A percentile compares a stretch with the other conserved stretches of the same genome.
Conservation (phyloP, 805 yeast species). For the Priceomyces medius region DNA sequence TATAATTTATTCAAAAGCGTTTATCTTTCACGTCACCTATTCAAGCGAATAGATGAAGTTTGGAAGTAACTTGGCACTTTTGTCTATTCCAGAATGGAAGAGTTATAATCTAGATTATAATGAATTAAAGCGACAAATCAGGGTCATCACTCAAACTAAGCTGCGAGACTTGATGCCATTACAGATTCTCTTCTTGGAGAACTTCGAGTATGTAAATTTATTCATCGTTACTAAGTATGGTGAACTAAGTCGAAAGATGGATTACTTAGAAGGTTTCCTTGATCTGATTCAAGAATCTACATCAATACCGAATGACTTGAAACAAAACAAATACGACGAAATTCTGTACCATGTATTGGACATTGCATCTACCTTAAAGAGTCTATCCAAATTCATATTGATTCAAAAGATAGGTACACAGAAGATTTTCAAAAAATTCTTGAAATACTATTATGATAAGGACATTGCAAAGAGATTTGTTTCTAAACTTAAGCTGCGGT, state of each 20-base stretch:
- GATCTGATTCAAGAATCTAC: conserved; percentile 4
- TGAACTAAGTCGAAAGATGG: conserved; percentile 55
- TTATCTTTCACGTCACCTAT: no score
- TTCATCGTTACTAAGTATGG: conserved; percentile 68
- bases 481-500: conserved; percentile 26
- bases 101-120: conserved; percentile 82
- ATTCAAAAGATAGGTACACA: conserved; percentile 73
- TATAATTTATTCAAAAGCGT: no score
- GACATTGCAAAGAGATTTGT: conserved; percentile 23
- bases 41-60: conserved; percentile 63
- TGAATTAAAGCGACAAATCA: conserved; percentile 65
- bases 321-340: conserved; percentile 22
- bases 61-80: conserved; percentile 69
- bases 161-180: conserved; percentile 31
- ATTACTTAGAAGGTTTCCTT: conserved; percentile 19
- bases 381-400: conserved; percentile 65
- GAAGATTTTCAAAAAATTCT: conserved; percentile 70
- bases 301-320: background rate
- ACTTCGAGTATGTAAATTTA: conserved; percentile 58
- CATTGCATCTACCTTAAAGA: conserved; percentile 51
- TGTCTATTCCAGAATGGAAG: conserved; percentile 88
- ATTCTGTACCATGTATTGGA: conserved; percentile 38
- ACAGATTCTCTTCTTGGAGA: conserved; percentile 45
- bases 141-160: conserved; percentile 46
- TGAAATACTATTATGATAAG: conserved; percentile 41